Base-by-base conservation (phyloP, 345 rosid species). In the Aquilaria malaccensis region DNA sequence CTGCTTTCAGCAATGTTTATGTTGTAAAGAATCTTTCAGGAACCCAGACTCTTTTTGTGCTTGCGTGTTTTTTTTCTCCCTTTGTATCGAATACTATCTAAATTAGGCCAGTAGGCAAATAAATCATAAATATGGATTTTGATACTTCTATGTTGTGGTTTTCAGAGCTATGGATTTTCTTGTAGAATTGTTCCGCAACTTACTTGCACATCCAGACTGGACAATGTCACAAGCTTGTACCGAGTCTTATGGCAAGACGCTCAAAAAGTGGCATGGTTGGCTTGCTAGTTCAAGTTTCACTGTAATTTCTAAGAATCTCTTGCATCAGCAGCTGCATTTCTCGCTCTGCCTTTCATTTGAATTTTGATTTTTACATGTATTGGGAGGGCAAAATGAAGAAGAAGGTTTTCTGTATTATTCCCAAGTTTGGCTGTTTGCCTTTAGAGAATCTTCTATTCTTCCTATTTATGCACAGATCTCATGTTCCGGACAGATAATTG, bases 131-230 rank as follows among this genome's bases (percentile, higher is more conserved):
- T 37, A 37, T 22, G 43, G 43, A 37, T 37, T 30, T 50, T 45
- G 22, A 50, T 33, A 9, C 33, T 46, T 4, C 52, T 59, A 9
- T 54, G 53, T 60, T 64, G 68, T 65, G 30, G 37, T 66, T 67
- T 72, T 43, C 80, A 93, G 99, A 66, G 99, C 97, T 10, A 90
- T 88, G 97, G 99, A 94, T 82, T 94, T 86, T 84, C 73, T 90
- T 55, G 83, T 86, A 72, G 92, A 90, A 78, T 81, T 94, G 66
- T 94, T 94, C 76, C 86, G 87, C 68, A 83, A 86, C 79, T 83
- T 94, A 66, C 77, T 87, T 70, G 60, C 77, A 57, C 95, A 90
- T 78, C 75, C 79, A 65, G 97, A 94, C 58, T 87, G 96, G 99
- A 67, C 95, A 41, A 94, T 94, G 99, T 32, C 92, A 45, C 96